Percentiles rank a stretch among this genome's conserved stretches.
Conservation (phyloP, 192 early-diverging fungal genomes). For the Linnemannia exigua region DNA sequence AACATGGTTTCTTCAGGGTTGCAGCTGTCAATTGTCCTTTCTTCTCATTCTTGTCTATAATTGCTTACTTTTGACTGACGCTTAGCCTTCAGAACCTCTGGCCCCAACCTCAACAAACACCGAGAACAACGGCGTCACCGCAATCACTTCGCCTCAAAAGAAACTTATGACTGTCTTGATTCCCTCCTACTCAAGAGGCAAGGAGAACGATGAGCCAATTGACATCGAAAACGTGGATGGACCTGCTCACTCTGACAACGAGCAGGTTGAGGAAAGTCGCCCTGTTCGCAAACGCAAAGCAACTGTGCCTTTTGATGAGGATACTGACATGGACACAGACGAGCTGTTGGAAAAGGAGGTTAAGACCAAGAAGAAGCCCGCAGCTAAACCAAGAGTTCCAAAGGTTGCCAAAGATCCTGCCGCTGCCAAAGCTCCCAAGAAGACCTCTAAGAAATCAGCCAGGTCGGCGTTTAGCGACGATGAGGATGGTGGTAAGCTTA, state of each 20-base stretch:
- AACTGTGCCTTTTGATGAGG: constrained; percentile 45
- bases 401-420: constrained; percentile 17
- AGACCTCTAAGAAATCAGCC: constrained; percentile 25
- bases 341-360: constrained; percentile 51
- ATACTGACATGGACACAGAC: constrained; percentile 55
- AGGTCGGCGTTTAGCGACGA: constrained; percentile 50
- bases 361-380: constrained; percentile 45
- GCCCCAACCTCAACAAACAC: constrained; percentile 36
- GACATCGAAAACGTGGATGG: constrained; percentile 42
- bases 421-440: constrained; percentile 25
- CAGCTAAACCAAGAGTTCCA: constrained; percentile 20
- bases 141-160: constrained; percentile 25
- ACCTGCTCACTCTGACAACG: constrained; percentile 20
- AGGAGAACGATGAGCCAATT: constrained; percentile 45
- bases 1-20: neutral
- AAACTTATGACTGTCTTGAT: neutral
- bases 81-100: constrained; percentile 41
- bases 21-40: neutral
- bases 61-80: neutral
- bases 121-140: neutral
- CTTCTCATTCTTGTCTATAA: neutral
- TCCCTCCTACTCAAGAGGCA: constrained; percentile 12
- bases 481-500: constrained; percentile 29
- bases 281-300: constrained; percentile 51
- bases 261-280: constrained; percentile 37